These are phyloP conservation scores for Corynascus novoguineensis DNA, from an alignment of 495 filamentous ascomycete species.

Conservation along the genomic window DNA sequence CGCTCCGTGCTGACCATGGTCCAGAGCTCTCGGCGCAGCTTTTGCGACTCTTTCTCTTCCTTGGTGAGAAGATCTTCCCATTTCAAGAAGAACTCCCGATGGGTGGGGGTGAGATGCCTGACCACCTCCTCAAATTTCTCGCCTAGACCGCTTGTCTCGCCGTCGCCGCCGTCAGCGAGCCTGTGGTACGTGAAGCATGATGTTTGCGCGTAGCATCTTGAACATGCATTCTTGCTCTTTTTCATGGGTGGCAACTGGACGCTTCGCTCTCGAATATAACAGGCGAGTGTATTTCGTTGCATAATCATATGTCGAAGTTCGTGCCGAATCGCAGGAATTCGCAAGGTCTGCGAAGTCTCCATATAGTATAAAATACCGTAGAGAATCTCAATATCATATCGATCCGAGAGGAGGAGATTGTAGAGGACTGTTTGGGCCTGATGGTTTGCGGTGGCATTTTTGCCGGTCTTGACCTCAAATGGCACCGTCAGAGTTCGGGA, in stretches of 20 bases:
- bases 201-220: constrained; percentile 78
- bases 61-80: constrained; percentile 93
- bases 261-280: constrained; percentile 72
- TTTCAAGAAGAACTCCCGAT: constrained; percentile 81
- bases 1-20: constrained; percentile 86
- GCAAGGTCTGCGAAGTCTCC: constrained; percentile 76
- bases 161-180: constrained; percentile 75
- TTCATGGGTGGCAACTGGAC: constrained; percentile 78
- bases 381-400: constrained; percentile 85
- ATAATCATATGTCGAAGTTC: constrained; percentile 95
- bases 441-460: constrained; percentile 68
- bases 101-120: constrained; percentile 61
- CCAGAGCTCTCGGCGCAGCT: constrained; percentile 84
- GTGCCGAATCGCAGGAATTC: constrained; percentile 74
- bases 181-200: constrained; percentile 93
- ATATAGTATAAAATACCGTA: constrained; percentile 93
- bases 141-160: constrained; percentile 69
- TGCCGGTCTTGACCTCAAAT: constrained; percentile 92
- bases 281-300: constrained; percentile 84
- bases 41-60: constrained; percentile 83
- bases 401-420: constrained; percentile 85
- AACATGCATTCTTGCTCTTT: constrained; percentile 68
- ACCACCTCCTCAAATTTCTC: constrained; percentile 72
- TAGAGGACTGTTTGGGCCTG: constrained; percentile 93
- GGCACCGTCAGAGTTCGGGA: constrained; percentile 74